Percentiles rank a stretch among this genome's conserved stretches.
Evolutionary conservation across 2,329 filamentous ascomycete species (phyloP).

Genomic region (Sclerotinia borealis): DNA sequence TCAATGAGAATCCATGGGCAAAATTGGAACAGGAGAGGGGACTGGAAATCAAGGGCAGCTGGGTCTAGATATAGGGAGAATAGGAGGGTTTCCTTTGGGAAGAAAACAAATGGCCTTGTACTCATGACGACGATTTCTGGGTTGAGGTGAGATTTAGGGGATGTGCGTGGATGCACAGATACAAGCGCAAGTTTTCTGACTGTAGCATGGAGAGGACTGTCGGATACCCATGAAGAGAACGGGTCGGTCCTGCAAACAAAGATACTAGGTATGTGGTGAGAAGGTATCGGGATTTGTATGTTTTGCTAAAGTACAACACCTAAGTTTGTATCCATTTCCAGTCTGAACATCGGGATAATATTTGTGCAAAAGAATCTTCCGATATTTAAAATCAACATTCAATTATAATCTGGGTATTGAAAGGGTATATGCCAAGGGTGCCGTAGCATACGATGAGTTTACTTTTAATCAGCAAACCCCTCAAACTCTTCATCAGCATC

Average conservation of each 20-base stretch:
- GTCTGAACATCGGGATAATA: background rate
- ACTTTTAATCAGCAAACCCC: constrained; percentile 30
- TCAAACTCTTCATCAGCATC: constrained; percentile 34
- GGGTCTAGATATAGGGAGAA: constrained; percentile 34
- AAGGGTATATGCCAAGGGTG: constrained; percentile 22
- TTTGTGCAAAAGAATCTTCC: background rate
- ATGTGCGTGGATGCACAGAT: background rate
- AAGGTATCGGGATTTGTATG: background rate
- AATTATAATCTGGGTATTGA: background rate
- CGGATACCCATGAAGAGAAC: background rate
- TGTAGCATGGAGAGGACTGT: background rate
- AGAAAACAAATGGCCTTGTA: background rate
- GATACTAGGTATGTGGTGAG: background rate
- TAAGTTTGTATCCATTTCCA: background rate
- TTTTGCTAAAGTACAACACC: background rate
- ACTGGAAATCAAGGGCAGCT: constrained; percentile 40
- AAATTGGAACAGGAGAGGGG: constrained; percentile 44
- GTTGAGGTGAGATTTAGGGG: too few relatives aligned
- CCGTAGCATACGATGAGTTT: constrained; percentile 22
- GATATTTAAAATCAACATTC: background rate
- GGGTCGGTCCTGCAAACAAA: background rate
- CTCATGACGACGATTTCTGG: background rate
- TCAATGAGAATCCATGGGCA: constrained; percentile 69
- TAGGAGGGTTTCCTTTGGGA: background rate
- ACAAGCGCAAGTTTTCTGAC: background rate